A percentile compares a stretch with the other conserved stretches of the same genome.
Evolutionary conservation across 352 stramenopile species (phyloP).

Genomic region (Phytophthora sansomeana): DNA sequence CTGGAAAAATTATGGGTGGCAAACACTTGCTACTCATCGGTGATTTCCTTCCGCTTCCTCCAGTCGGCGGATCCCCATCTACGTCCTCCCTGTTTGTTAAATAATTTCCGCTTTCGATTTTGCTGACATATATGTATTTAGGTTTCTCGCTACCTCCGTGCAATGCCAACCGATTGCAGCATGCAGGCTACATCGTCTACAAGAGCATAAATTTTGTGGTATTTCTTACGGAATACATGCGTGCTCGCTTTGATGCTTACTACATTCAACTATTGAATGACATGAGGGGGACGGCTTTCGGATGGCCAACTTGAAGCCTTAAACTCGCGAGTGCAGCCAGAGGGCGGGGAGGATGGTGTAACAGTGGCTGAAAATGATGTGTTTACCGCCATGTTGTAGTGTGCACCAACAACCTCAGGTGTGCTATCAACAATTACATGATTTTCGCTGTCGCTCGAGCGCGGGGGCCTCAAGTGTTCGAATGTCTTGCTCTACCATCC

Average conservation of each 20-base stretch:
- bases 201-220: constrained; percentile 31
- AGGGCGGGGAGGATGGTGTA: too few relatives aligned
- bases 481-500: background rate
- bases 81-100: background rate
- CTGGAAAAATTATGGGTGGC: constrained; percentile 25
- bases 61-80: constrained; percentile 20
- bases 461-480: background rate
- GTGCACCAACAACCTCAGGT: constrained; percentile 23
- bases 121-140: too few relatives aligned
- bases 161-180: background rate
- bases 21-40: constrained; percentile 30
- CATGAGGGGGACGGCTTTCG: background rate
- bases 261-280: constrained; percentile 15
- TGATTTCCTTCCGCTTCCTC: constrained; percentile 35
- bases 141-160: background rate
- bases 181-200: constrained; percentile 30
- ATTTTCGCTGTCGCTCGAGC: constrained; percentile 4
- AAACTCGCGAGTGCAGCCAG: constrained; percentile 12
- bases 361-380: too few relatives aligned
- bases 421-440: constrained; percentile 21
- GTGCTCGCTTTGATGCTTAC: constrained; percentile 4
- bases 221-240: constrained; percentile 34
- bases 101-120: background rate
- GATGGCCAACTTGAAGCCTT: constrained; percentile 1
- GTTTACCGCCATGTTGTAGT: constrained; percentile 20